Evolutionary conservation across 2,329 filamentous ascomycete species (phyloP), one percentile per base, ranked within the genome.

Genomic region (Emmonsiellopsis sp.): DNA sequence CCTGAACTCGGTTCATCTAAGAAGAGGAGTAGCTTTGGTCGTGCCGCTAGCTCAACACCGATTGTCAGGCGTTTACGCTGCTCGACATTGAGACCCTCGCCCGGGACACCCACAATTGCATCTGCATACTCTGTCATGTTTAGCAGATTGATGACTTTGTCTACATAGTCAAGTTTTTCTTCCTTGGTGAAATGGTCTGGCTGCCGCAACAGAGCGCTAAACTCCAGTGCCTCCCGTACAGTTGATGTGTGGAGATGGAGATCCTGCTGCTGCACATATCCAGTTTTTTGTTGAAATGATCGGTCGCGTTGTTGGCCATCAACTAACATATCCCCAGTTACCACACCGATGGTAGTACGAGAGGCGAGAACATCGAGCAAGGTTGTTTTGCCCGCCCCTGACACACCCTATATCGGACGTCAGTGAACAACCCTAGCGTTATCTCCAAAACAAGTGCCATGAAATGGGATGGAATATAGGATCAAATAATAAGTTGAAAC

Each of bases 1-100:
- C 91, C 91, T 31, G 90, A 95, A 3, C 91, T 96, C 11, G 91
- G 91, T 69, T 96, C 91, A 62, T 96, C 92, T 36, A 96, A 81
- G 74, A 96, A 96, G 45, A 96, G 82, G 55, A 95, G 78, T 52
- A 95, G 77, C 37, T 88, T 84, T 6, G 92, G 92, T 74, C 92
- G 95, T 5, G 92, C 91, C 42, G 89, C 91, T 27, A 97, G 79
- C 67, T 97, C 92, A 14, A 96, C 91, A 70, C 89, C 92, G 57
- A 96, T 95, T 0, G 91, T 96, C 6, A 96, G 78, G 62, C 88
- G 86, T 67, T 84, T 84, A 14, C 82, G 76, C 65, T 85, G 82
- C 64, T 84, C 82, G 31, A 80, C 77, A 55, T 80, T 80, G 44
- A 81, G 71, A 74, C 77, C 67, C 75, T 93, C 88, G 56, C 91